Conservation (phyloP, 1,284 basidiomycete species). For the Tranzscheliella williamsii region DNA sequence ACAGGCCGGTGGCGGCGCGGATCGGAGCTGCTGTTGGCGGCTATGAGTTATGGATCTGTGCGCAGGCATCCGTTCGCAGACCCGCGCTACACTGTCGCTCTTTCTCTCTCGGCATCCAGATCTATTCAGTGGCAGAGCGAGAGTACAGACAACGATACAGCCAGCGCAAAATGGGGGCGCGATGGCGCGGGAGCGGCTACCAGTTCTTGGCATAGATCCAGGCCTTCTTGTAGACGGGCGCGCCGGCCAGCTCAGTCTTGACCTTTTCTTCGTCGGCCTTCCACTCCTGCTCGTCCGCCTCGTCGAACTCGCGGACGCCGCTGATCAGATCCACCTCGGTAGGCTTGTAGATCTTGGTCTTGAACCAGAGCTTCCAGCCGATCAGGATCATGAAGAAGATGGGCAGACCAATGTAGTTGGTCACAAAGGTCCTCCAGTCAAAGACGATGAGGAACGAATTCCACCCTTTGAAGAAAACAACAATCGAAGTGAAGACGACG, state of each 20-base stretch:
- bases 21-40: too few species aligned
- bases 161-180: too few species aligned
- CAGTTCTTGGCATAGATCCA: constrained; percentile 39
- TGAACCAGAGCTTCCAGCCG: constrained; percentile 48
- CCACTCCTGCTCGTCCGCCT: constrained; percentile 27
- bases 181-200: constrained; percentile 3
- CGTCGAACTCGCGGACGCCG: constrained; percentile 39
- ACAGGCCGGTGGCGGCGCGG: too few species aligned
- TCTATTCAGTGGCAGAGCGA: too few species aligned
- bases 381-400: constrained; percentile 45
- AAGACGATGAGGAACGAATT: constrained; percentile 70
- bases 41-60: too few species aligned
- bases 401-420: constrained; percentile 63
- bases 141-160: too few species aligned
- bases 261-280: constrained; percentile 35
- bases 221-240: constrained; percentile 20
- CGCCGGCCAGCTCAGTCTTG: constrained; percentile 1
- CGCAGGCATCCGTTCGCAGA: too few species aligned
- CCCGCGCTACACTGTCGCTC: too few species aligned
- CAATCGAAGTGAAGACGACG: constrained; percentile 66
- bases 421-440: constrained; percentile 70
- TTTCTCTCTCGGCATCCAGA: too few species aligned
- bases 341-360: constrained; percentile 31
- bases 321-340: constrained; percentile 50
- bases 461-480: constrained; percentile 70